Evolutionary conservation across 306 rosid species (phyloP).

Genomic region (Comarum palustre): DNA sequence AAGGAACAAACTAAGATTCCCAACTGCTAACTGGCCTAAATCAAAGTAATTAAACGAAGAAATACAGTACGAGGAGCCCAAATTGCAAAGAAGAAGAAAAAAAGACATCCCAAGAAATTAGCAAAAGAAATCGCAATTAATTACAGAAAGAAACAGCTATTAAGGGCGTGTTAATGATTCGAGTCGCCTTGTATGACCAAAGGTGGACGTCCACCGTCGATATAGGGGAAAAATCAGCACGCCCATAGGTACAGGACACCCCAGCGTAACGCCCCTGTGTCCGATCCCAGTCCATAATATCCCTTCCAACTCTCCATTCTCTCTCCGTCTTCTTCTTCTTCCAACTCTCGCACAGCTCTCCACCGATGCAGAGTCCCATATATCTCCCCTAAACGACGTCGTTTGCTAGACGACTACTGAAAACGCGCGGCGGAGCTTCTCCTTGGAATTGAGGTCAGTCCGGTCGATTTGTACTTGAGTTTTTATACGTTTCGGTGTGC

Average conservation of each 20-base stretch:
- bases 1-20: no score
- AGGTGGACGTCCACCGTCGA: conserved; percentile 27
- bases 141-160: not conserved
- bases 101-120: not conserved
- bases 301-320: conserved; percentile 20
- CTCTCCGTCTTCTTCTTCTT: not conserved
- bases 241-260: conserved; percentile 17
- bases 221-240: conserved; percentile 6
- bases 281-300: conserved; percentile 26
- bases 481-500: conserved; percentile 12
- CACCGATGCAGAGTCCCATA: conserved; percentile 18
- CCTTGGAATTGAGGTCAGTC: conserved; percentile 47
- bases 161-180: conserved; percentile 16
- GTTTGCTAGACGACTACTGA: conserved; percentile 38
- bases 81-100: not conserved
- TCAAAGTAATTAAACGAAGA: not conserved
- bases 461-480: conserved; percentile 5
- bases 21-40: no score
- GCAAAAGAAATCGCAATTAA: not conserved
- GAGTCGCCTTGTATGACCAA: conserved; percentile 48
- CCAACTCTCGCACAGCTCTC: conserved; percentile 18
- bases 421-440: conserved; percentile 19
- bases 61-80: not conserved
- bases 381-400: conserved; percentile 35
- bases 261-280: conserved; percentile 26